Evolutionary conservation across 163 green algal genomes (phyloP), one percentile per base, ranked within the genome.

Genomic region (Scenedesmus sp.): DNA sequence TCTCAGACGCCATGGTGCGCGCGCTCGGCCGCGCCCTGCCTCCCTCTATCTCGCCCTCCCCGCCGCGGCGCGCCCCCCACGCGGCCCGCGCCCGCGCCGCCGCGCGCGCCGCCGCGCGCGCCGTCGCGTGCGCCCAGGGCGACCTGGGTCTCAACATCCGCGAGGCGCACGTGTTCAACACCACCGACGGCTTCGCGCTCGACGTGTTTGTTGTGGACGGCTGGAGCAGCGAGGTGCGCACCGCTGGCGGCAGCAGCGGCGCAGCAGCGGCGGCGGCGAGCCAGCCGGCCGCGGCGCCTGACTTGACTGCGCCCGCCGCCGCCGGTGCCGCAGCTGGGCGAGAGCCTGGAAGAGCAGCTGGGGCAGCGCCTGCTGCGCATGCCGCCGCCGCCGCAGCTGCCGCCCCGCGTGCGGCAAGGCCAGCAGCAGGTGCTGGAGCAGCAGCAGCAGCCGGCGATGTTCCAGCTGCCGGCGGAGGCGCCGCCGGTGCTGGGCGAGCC

Each of bases 81-180:
- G 5, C 10, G 10, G 5, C 10, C 50, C 5, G 20, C 5, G 47
- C 24, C 17, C n/a, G 28, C 56, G 28, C 69, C 65, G 39, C 39
- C 10, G 39, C 39, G 39, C 39, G 39, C 39, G n/a, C n/a, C n/a
- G n/a, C n/a, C n/a, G n/a, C 39, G 39, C 39, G 39, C 39, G 39
- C 53, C 4, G 22, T 47, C 7, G 6, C 10, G 39, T 47, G 39
- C 10, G 39, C 80, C 72, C 89, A 95, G 91, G 88, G 91, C 47
- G 93, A 98, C 80, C 65, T 98, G 20, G 93, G 93, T 0, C 86
- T 99, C 9, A 97, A 98, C 81, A 98, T 99, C 31, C 91, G 91
- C 58, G 95, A 99, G 82, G 94, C 95, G 10, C 95, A 99, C 76
- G 95, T 92, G 1, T 99, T 99, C 90, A 98, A 96, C 86, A 98